These are phyloP conservation scores for Aspergillus indologenus DNA, from an alignment of 495 filamentous ascomycete species.

Conservation along the genomic window DNA sequence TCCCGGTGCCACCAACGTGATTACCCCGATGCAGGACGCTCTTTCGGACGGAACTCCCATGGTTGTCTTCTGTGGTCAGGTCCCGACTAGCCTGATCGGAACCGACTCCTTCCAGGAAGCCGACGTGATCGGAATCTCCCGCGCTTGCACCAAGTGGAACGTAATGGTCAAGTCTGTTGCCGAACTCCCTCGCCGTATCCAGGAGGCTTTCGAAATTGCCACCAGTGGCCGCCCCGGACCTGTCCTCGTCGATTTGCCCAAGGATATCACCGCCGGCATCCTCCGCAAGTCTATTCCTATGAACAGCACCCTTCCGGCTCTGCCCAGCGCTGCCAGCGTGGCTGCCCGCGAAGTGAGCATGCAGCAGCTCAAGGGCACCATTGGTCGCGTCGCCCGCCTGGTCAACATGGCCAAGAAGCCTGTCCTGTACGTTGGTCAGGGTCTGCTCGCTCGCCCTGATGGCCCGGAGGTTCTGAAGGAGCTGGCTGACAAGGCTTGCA, in stretches of 20 bases:
- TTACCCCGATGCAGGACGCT: slow-evolving; percentile 63
- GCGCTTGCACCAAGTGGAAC: slow-evolving; percentile 66
- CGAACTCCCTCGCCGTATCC: slow-evolving; percentile 56
- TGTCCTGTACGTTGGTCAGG: slow-evolving; percentile 59
- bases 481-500: slow-evolving; percentile 54
- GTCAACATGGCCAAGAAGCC: slow-evolving; percentile 59
- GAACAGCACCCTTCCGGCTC: slow-evolving; percentile 50
- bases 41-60: slow-evolving; percentile 61
- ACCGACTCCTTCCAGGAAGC: slow-evolving; percentile 64
- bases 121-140: slow-evolving; percentile 59
- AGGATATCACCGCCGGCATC: slow-evolving; percentile 55
- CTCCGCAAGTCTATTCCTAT: slow-evolving; percentile 53
- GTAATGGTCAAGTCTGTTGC: slow-evolving; percentile 59
- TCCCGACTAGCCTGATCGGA: slow-evolving; percentile 49
- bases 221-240: slow-evolving; percentile 58
- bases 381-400: slow-evolving; percentile 53
- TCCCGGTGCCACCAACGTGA: slow-evolving; percentile 58
- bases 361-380: slow-evolving; percentile 47
- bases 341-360: slow-evolving; percentile 48
- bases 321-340: slow-evolving; percentile 52
- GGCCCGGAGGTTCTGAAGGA: slow-evolving; percentile 53
- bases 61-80: slow-evolving; percentile 62
- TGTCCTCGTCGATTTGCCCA: slow-evolving; percentile 60
- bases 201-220: slow-evolving; percentile 63
- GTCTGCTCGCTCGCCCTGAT: slow-evolving; percentile 48